Base-by-base conservation (phyloP, 208 protist species). In the Leishmania gerbilli region DNA sequence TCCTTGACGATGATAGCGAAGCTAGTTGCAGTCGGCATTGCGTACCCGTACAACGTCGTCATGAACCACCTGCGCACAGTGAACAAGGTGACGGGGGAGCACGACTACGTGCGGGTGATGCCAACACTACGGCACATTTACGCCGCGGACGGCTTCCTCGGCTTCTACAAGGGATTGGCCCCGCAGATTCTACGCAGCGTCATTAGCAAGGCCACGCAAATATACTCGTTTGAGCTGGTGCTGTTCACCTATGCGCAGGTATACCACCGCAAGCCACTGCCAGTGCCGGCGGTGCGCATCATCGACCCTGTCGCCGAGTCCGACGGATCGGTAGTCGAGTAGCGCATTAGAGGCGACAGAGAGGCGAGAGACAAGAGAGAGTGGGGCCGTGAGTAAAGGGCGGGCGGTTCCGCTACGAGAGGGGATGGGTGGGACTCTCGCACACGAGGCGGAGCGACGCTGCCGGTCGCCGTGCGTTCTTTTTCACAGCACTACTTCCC, bases 31-130 rank as follows among this genome's bases (percentile, higher is more conserved):
- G 88, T 88, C 15, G 79, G 74, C n/a, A 77, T 98, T 17, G 87
- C 93, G 27, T 98, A 98, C 82, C 95, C 95, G 15, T 98, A 98
- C 86, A 98, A 98, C 79, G 95, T 97, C 47, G 86, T 98, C 51
- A 97, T 97, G 91, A 96, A 90, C 60, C 95, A 98, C 79, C 75
- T 98, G 31, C 93, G 95, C 69, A 96, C 91, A 13, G 93, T 97
- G 65, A 97, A 96, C 87, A 93, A 91, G 65, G 74, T 80, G 2
- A 98, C 93, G 3, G 92, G 95, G 11, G 85, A 87, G 62, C 90
- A 93, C 84, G 93, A 98, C 77, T 92, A 95, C 76, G 87, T 91
- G 37, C 77, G 83, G 37, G 77, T 96, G 31, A 19, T 84, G 55
- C 92, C 92, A 1, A 98, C 95, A 2, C 62, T 97, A 17, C 84